Percentiles rank a stretch among this genome's conserved stretches.
Evolutionary conservation across 441 rosid genomes (phyloP).

Genomic region (Manihot esculenta): DNA sequence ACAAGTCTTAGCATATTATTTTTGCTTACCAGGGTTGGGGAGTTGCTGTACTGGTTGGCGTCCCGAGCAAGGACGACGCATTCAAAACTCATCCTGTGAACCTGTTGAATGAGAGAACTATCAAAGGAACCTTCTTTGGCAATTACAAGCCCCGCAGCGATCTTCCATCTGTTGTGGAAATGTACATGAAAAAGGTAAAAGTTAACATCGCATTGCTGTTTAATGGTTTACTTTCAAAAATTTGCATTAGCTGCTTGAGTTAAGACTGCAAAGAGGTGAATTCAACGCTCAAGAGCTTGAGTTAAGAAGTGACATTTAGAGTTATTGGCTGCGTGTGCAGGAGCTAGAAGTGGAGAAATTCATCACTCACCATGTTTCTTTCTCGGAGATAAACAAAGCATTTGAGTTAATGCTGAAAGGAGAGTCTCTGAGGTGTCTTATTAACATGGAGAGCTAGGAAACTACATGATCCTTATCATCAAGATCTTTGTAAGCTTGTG

Average conservation of each 20-base stretch:
- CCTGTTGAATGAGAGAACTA: slow-evolving; percentile 72
- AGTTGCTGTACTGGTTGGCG: slow-evolving; percentile 93
- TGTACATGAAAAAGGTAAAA: slow-evolving; percentile 73
- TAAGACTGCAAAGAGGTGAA: no score
- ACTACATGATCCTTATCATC: neutral
- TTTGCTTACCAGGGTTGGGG: slow-evolving; percentile 74
- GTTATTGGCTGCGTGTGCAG: no score
- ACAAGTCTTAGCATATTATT: neutral
- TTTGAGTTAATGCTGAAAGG: slow-evolving; percentile 69
- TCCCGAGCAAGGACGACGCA: slow-evolving; percentile 71
- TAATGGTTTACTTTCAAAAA: no score
- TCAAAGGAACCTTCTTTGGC: slow-evolving; percentile 88
- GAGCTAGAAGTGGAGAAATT: slow-evolving; percentile 79
- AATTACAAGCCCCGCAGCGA: slow-evolving; percentile 83
- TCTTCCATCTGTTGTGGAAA: slow-evolving; percentile 79
- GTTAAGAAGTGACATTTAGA: no score
- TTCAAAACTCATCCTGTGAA: slow-evolving; percentile 80
- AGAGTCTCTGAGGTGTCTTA: slow-evolving; percentile 67
- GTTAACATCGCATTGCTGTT: no score
- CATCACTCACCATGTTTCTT: slow-evolving; percentile 60
- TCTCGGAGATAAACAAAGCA: slow-evolving; percentile 79
- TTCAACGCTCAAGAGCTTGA: no score
- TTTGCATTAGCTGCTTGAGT: no score
- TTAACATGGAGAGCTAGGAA: slow-evolving; percentile 46
- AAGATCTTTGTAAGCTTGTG: neutral